Evolutionary conservation across 2,329 filamentous ascomycete genomes (phyloP), one percentile per base, ranked within the genome.

Genomic region (Trichoderma guizhouense): DNA sequence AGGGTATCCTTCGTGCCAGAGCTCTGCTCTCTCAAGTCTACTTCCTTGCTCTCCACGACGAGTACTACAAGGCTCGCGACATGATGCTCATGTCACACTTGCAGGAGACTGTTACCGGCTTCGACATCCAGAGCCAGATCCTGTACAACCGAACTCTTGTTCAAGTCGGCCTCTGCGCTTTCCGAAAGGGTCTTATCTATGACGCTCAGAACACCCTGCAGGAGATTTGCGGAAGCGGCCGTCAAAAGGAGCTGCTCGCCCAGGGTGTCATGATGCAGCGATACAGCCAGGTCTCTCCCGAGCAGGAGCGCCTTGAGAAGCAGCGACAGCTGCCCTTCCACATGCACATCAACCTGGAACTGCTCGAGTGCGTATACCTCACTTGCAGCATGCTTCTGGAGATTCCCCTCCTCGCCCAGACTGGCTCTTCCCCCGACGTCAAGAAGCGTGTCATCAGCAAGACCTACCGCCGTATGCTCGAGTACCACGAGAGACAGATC

Each of bases 81-180:
- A 95, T 99, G 92, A 97, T 98, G 92, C 90, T 99, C 82, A 99
- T 99, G 94, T 99, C 96, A 21, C 96, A 99, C 86, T 86, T 99
- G 80, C 95, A 98, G 81, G 96, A 99, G 86, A 97, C 93, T 70
- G 99, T 99, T 81, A 89, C 90, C 84, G 97, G 93, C 84, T 99
- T 99, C 80, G 96, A 99, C 79, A 93, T 99, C 77, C 94, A 92
- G 85, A 97, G 94, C 71, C 96, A 99, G 84, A 99, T 99, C 74
- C 91, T 99, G 72, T 99, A 97, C 91, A 99, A 99, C 89, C 91
- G 96, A 76, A 98, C 96, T 2, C 89, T 99, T 39, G 97, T 98
- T 55, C 96, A 99, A 84, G 95, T 99, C 73, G 97, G 96, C 77
- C 93, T 99, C 72, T 99, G 97, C 81, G 97, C 96, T 55, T 99